Base-by-base conservation (phyloP, 2,329 filamentous ascomycete species). In the Talaromyces pinophilus region DNA sequence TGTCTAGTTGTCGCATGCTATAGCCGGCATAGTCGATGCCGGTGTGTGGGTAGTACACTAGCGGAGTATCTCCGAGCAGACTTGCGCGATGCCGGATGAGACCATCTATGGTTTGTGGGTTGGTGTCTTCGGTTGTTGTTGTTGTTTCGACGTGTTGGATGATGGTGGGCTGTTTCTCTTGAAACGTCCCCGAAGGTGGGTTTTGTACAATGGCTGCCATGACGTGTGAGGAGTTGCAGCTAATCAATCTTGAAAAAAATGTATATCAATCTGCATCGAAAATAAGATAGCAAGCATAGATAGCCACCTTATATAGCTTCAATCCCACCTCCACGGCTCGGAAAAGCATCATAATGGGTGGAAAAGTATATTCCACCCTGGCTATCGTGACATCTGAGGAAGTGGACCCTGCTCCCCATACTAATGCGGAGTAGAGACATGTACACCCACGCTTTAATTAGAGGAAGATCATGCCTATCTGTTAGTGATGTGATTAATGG, bases 11-110 rank as follows among this genome's bases (percentile, higher is more conserved):
- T 28, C 76, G 75, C 63, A 81, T 72, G 0, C 82, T 80, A 69
- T 84, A 84, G 69, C 84, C 76, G 40, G 81, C 78, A 72, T 82
- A 85, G 1, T 79, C 71, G 38, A 79, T 76, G 5, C 80, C 81
- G 1, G 75, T 76, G 3, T 74, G 77, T 2, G 83, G 82, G 61
- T 84, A 84, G 0, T 80, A 81, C 3, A 83, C 71, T 11, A 81
- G 75, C 19, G 76, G 76, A 2, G 74, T 70, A 62, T 80, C 68
- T 0, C 78, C 72, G n/a, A 75, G 70, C 8, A 72, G 69, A 2
- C 72, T 71, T 13, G 80, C 79, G 35, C 80, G 73, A 2, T 76
- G 72, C 8, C 79, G 75, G 5, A 82, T 70, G 11, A 82, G 72
- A 22, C 77, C 77, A 62, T 81, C 79, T 35, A 81, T 73, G 1